Evolutionary conservation across 345 rosid genomes (phyloP).

Genomic region (Rhodomyrtus tomentosa): DNA sequence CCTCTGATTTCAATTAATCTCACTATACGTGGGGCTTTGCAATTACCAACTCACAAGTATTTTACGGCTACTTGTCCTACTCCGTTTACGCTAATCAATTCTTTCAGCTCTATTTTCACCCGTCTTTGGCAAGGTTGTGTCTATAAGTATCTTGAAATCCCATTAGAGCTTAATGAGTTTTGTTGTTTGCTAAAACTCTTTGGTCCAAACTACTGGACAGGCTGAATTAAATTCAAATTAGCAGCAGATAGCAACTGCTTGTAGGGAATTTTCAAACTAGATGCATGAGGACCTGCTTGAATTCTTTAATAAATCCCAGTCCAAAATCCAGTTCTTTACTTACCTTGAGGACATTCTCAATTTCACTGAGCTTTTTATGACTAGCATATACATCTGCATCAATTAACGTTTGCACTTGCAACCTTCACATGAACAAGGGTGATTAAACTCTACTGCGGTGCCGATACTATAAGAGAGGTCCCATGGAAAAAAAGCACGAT

Average conservation of each 20-base stretch:
- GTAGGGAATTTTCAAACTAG: neutral
- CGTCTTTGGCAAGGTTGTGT: too few relatives aligned
- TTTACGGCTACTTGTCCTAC: neutral
- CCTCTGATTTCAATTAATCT: neutral
- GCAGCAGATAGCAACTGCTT: neutral
- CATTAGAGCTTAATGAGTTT: too few relatives aligned
- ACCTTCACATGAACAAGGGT: neutral
- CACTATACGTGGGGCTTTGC: neutral
- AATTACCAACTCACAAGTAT: neutral
- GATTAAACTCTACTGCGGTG: too few relatives aligned
- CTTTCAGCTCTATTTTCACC: too few relatives aligned
- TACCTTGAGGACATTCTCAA: too few relatives aligned
- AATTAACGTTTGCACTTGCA: neutral
- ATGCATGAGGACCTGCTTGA: neutral
- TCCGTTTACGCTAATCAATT: fast-evolving
- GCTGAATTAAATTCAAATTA: neutral
- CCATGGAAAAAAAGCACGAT: too few relatives aligned
- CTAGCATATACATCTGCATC: neutral
- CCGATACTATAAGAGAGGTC: too few relatives aligned
- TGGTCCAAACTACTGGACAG: neutral
- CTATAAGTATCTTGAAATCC: too few relatives aligned
- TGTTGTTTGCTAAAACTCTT: neutral
- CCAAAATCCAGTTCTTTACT: too few relatives aligned
- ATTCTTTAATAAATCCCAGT: neutral
- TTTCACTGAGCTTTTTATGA: neutral